Base-by-base conservation (phyloP, 176 grass and related monocot species). In the Bolboschoenus planiculmis region DNA sequence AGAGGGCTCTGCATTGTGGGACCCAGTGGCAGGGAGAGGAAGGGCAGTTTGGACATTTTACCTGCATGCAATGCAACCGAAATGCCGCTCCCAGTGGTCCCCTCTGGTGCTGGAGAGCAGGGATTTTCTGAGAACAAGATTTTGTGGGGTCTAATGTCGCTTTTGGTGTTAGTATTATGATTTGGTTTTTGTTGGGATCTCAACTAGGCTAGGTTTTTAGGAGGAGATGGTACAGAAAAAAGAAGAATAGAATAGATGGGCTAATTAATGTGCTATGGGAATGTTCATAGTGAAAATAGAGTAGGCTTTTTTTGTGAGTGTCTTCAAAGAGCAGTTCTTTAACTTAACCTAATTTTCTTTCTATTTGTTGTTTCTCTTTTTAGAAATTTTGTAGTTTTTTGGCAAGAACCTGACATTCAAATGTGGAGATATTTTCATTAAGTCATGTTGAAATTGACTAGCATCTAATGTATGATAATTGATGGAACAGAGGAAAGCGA, bases 1-100 rank as follows among this genome's bases (percentile, higher is more conserved):
- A 78, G n/a, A 29, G 67, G 30, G 7, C 82, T 91, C 30, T 91
- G 89, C 85, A 11, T 87, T n/a, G 46, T 11, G 53, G 71, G 71
- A 29, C 42, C 71, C 71, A 16, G 9, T 40, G 26, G 71, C 42
- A 50, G 71, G 1, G 24, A 75, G 42, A 50, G 20, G 71, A 80
- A 80, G 3, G 78, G 33, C 4, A 59, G 15, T 59, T 23, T 80
- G 30, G 8, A 14, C 15, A 24, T 57, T 58, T 59, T 80, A 36
- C 77, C 78, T 5, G 78, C n/a, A 23, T 80, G 78, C 18, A 80
- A 80, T 80, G 78, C 31, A 42, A 80, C 78, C 39, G 53, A 27
- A 54, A 5, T 58, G 50, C 78, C 78, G 9, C 29, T 34, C 59
- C 51, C 78, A 13, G 54, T 58, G 51, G 34, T 37, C 24, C 16